These are phyloP conservation scores for Penicillium argentinense DNA, from an alignment of 495 filamentous ascomycete genomes.

Conservation along the genomic window DNA sequence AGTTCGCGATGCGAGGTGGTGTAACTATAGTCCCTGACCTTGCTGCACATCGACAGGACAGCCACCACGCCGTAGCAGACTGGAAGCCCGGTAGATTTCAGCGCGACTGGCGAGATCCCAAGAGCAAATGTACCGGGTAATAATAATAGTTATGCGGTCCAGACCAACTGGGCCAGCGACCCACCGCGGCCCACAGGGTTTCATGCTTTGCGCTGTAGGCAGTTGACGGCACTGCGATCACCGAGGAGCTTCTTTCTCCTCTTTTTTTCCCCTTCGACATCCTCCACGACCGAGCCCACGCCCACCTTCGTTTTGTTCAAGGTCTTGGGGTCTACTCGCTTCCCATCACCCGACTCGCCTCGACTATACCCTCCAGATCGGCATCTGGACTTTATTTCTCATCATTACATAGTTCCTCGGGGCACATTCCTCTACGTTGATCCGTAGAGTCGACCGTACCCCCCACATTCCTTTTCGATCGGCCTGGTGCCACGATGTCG, in stretches of 20 bases:
- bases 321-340: no score
- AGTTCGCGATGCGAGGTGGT: background rate
- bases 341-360: no score
- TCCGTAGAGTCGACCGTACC: slow-evolving; percentile 1
- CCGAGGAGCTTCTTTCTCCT: background rate
- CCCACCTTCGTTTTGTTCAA: background rate
- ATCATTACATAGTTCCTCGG: slow-evolving; percentile 1
- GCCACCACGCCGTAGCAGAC: no score
- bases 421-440: no score
- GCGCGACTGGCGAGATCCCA: background rate
- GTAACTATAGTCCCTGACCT: no score
- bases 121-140: background rate
- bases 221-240: no score
- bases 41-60: no score
- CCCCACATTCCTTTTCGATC: slow-evolving; percentile 24
- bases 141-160: slow-evolving; percentile 4
- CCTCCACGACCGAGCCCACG: background rate
- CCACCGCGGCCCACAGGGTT: slow-evolving; percentile 20
- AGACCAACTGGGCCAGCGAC: slow-evolving; percentile 12
- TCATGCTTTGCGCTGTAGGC: slow-evolving; percentile 10
- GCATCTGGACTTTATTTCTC: background rate
- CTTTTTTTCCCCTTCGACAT: background rate
- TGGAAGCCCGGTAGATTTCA: no score
- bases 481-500: slow-evolving; percentile 51
- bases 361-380: no score